These are phyloP conservation scores for Dioszegia aurantiaca DNA, from an alignment of 768 basidiomycete genomes.

Conservation along the genomic window DNA sequence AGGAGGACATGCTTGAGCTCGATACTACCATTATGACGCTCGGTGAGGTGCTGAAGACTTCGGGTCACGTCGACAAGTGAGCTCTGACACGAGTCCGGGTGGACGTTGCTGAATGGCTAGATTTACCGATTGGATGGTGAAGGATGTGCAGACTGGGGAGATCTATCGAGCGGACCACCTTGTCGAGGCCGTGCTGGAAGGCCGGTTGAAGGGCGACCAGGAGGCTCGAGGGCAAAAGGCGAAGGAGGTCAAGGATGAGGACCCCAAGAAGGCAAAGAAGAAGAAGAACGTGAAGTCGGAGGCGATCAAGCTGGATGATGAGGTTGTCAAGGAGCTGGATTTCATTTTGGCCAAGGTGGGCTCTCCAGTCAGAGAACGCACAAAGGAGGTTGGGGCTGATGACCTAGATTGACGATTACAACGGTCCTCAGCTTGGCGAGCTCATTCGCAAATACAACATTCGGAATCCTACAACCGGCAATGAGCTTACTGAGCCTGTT, in stretches of 20 bases:
- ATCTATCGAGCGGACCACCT: slow-evolving; percentile 96
- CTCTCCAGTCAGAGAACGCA: slow-evolving; percentile 11
- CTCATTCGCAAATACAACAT: slow-evolving; percentile 77
- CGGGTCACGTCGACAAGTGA: slow-evolving; percentile 86
- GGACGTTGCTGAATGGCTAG: slow-evolving; percentile 15
- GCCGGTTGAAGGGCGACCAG: slow-evolving; percentile 80
- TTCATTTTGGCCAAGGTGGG: slow-evolving; percentile 79
- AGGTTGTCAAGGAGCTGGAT: slow-evolving; percentile 73
- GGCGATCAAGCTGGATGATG: slow-evolving; percentile 71
- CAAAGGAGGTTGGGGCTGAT: neutral
- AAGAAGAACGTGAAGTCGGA: slow-evolving; percentile 62
- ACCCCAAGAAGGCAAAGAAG: slow-evolving; percentile 70
- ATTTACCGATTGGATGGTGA: slow-evolving; percentile 99
- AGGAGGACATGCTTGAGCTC: slow-evolving; percentile 97
- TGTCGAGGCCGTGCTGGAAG: slow-evolving; percentile 86
- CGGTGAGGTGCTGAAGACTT: slow-evolving; percentile 88
- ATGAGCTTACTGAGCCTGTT: slow-evolving; percentile 87
- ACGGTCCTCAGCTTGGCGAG: slow-evolving; percentile 81
- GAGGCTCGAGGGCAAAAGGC: slow-evolving; percentile 75
- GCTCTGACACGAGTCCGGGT: slow-evolving; percentile 7
- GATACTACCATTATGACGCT: slow-evolving; percentile 98
- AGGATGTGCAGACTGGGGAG: slow-evolving; percentile 90
- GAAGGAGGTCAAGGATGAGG: slow-evolving; percentile 58
- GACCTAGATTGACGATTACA: slow-evolving; percentile 83
- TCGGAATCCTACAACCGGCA: slow-evolving; percentile 84